phyloP scores from a whole-genome alignment of 306 rosid genomes.

The Sphenostylis stenocarpa region DNA sequence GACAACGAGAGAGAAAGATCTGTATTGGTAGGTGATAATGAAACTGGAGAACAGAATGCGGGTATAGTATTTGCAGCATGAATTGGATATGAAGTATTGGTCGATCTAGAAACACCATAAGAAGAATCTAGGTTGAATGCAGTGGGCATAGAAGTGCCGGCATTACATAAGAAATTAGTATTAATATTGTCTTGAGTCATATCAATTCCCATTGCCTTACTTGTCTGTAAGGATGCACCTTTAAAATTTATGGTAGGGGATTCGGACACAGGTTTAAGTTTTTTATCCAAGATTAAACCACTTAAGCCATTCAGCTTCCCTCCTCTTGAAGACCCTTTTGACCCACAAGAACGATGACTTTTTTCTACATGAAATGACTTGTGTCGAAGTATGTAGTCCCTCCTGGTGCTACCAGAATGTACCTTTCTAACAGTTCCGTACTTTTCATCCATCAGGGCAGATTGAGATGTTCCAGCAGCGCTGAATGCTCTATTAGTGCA shows the following conservation, averaged over 20 bases:
- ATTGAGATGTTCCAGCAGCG: constrained; percentile 46
- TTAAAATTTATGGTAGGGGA: constrained; percentile 56
- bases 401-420: constrained; percentile 59
- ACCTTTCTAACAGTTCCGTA: constrained; percentile 55
- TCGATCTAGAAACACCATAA: constrained; percentile 35
- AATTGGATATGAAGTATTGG: constrained; percentile 32
- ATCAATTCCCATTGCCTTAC: constrained; percentile 62
- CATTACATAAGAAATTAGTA: constrained; percentile 45
- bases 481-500: constrained; percentile 42
- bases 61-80: constrained; percentile 32
- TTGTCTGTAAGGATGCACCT: constrained; percentile 64
- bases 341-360: constrained; percentile 60
- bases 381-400: constrained; percentile 77
- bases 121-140: constrained; percentile 46
- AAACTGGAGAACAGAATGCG: constrained; percentile 29
- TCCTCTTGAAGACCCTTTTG: constrained; percentile 72
- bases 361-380: constrained; percentile 75
- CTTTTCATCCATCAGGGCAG: constrained; percentile 55
- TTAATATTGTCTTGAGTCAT: constrained; percentile 51
- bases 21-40: constrained; percentile 51
- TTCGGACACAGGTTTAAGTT: constrained; percentile 62
- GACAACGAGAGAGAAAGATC: constrained; percentile 80
- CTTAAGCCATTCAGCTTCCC: constrained; percentile 64
- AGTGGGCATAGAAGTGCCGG: constrained; percentile 43
- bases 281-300: constrained; percentile 70